Conservation (phyloP, 2,329 filamentous ascomycete species). For the Lasiodiplodia citricola region DNA sequence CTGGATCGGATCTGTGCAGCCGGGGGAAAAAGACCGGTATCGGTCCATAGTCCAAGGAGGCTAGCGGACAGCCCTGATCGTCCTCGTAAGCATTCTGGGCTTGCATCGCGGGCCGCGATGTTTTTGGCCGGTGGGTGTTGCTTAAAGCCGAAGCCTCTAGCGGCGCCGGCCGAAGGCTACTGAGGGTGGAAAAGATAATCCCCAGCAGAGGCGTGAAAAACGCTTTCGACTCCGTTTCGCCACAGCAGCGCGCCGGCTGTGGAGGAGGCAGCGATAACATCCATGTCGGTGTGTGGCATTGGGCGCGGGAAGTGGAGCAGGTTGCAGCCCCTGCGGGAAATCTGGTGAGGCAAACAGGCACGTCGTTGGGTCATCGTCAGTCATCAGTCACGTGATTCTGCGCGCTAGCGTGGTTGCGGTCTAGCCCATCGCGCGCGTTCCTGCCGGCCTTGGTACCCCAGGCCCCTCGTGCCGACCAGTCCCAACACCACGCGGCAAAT, state of each 20-base stretch:
- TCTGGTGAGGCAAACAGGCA: background rate
- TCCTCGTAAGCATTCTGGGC: background rate
- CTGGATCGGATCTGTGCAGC: constrained; percentile 4
- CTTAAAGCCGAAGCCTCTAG: constrained; percentile 1
- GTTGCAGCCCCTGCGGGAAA: background rate
- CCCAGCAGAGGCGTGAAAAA: background rate
- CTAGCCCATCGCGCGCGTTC: background rate
- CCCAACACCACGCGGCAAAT: background rate
- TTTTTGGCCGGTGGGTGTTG: background rate
- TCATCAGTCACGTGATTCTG: background rate
- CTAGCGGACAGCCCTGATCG: constrained; percentile 7
- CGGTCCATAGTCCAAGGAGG: constrained; percentile 5
- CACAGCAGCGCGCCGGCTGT: background rate
- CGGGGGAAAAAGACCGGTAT: constrained; percentile 14
- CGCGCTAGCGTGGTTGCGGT: background rate
- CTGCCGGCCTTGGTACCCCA: background rate
- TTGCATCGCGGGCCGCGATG: constrained; percentile 4
- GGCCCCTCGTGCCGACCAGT: background rate
- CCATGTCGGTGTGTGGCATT: constrained; percentile 21
- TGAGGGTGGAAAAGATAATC: background rate
- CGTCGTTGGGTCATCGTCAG: background rate
- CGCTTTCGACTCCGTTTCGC: background rate
- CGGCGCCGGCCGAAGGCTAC: background rate
- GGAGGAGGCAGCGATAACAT: background rate
- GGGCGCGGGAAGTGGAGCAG: constrained; percentile 14